These are phyloP conservation scores for Plasmopara muralis DNA, from an alignment of 352 stramenopile species.

Conservation along the genomic window DNA sequence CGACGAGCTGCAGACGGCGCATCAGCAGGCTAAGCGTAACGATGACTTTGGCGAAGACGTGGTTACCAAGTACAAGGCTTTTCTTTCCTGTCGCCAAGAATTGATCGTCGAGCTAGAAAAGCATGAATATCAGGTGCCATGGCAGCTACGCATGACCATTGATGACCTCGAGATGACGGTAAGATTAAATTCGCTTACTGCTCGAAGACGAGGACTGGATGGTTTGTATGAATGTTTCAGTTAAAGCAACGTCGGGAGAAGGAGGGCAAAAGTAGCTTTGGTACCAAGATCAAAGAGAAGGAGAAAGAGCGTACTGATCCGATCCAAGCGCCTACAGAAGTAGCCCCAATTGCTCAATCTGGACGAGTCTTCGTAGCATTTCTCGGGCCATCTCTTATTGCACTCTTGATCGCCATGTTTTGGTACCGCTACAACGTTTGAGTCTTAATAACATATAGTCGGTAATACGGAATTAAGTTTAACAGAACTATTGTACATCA, in stretches of 20 bases:
- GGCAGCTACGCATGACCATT: slow-evolving; percentile 69
- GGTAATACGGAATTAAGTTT: too few species aligned
- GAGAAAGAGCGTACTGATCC: slow-evolving; percentile 1
- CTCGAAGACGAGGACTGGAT: neutral
- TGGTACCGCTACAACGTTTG: slow-evolving; percentile 36
- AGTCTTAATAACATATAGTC: neutral
- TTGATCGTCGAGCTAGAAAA: slow-evolving; percentile 43
- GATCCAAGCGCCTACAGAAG: slow-evolving; percentile 3
- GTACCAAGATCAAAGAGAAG: slow-evolving; percentile 3
- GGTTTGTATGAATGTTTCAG: slow-evolving; percentile 13
- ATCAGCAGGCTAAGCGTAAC: slow-evolving; percentile 49
- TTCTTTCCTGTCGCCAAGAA: slow-evolving; percentile 42
- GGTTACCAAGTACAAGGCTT: slow-evolving; percentile 47
- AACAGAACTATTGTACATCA: too few species aligned
- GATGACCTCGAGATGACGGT: slow-evolving; percentile 81
- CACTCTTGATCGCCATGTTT: slow-evolving; percentile 38
- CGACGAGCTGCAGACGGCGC: slow-evolving; percentile 46
- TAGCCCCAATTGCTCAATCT: slow-evolving; percentile 13
- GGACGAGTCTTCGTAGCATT: slow-evolving; percentile 33
- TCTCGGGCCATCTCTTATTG: slow-evolving; percentile 40
- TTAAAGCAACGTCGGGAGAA: slow-evolving; percentile 44
- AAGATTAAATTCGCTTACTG: slow-evolving; percentile 1
- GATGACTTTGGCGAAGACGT: slow-evolving; percentile 59
- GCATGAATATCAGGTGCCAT: slow-evolving; percentile 40
- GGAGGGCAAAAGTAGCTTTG: slow-evolving; percentile 14